Evolutionary conservation across 2,329 filamentous ascomycete species (phyloP).

Genomic region (Ascochyta pisi): DNA sequence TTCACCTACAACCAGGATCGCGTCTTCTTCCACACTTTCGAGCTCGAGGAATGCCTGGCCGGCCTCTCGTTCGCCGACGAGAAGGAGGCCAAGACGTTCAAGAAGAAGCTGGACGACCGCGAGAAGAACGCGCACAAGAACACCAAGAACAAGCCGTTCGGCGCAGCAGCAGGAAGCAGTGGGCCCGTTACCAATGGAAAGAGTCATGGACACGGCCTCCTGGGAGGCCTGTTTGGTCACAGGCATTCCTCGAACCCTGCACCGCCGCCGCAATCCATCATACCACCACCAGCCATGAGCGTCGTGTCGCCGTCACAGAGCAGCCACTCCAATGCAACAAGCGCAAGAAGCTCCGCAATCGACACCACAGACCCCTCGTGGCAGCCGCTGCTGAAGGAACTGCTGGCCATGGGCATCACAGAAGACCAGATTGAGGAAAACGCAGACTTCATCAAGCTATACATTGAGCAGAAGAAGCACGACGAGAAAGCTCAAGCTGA

Average conservation of each 20-base stretch:
- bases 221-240: conserved; percentile 60
- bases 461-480: conserved; percentile 69
- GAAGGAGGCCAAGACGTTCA: conserved; percentile 95
- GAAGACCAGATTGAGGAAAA: conserved; percentile 72
- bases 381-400: conserved; percentile 66
- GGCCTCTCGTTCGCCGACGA: conserved; percentile 93
- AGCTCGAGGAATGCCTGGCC: conserved; percentile 89
- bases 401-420: conserved; percentile 70
- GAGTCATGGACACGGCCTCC: conserved; percentile 54
- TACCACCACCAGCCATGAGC: conserved; percentile 56
- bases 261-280: conserved; percentile 57
- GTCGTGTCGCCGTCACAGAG: conserved; percentile 49
- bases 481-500: conserved; percentile 55
- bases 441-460: conserved; percentile 71
- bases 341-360: conserved; percentile 55
- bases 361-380: conserved; percentile 69
- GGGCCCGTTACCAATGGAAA: conserved; percentile 38
- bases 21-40: conserved; percentile 97
- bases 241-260: conserved; percentile 54
- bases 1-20: conserved; percentile 97
- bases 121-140: conserved; percentile 95
- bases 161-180: conserved; percentile 44
- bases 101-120: conserved; percentile 95
- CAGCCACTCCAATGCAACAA: conserved; percentile 45
- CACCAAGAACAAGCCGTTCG: conserved; percentile 79